These are phyloP conservation scores for Eimeria sp. DNA, from an alignment of 169 alveolate genomes.

Conservation along the genomic window DNA sequence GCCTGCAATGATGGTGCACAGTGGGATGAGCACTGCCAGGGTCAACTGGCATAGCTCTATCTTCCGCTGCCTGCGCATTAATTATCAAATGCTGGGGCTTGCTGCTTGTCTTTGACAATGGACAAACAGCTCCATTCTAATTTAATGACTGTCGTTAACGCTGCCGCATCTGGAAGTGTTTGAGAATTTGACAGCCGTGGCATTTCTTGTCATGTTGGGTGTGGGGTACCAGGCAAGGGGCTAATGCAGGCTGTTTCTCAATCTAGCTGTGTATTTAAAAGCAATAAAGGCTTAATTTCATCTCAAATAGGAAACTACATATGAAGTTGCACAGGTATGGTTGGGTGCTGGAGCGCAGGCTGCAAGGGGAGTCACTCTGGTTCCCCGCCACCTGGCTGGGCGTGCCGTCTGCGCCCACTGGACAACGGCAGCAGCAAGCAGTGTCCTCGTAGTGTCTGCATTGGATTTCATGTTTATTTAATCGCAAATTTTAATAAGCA, in stretches of 20 bases:
- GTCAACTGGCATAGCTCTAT: neutral
- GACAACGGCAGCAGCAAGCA: constrained; percentile 4
- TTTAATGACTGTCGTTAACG: neutral
- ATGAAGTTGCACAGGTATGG: neutral
- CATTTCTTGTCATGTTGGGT: neutral
- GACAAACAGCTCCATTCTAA: neutral
- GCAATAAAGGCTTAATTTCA: neutral
- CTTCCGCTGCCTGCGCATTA: neutral
- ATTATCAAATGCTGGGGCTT: neutral
- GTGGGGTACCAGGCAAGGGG: neutral
- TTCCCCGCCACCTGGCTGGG: neutral
- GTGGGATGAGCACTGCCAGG: neutral
- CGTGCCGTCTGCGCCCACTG: constrained; percentile 10
- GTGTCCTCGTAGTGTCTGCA: neutral
- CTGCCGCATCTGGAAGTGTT: neutral
- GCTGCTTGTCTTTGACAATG: neutral
- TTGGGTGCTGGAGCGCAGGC: neutral
- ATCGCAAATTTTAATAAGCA: neutral
- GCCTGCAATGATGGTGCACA: neutral
- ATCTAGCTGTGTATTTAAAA: neutral
- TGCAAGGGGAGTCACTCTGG: constrained; percentile 11
- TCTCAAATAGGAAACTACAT: neutral
- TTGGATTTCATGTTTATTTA: neutral
- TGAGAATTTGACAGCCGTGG: neutral
- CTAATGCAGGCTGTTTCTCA: neutral